phyloP scores from a whole-genome alignment of 1,139 yeast species.

The Zygoascus meyerae region DNA sequence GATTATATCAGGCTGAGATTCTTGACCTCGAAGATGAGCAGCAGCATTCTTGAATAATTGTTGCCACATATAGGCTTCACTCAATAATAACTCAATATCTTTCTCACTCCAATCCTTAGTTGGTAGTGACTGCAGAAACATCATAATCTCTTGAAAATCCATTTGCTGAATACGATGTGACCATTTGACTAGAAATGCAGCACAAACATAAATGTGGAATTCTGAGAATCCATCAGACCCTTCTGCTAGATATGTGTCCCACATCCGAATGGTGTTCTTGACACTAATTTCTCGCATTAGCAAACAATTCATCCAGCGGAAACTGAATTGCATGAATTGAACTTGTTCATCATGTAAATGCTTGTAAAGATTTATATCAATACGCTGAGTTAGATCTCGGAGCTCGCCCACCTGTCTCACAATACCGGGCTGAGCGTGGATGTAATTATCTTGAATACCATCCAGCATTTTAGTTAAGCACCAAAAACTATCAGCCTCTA shows the following conservation, averaged over 20 bases:
- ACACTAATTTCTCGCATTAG: slow-evolving; percentile 89
- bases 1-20: neutral
- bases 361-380: slow-evolving; percentile 63
- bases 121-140: slow-evolving; percentile 85
- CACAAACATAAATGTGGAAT: slow-evolving; percentile 95
- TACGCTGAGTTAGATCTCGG: slow-evolving; percentile 68
- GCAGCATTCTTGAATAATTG: slow-evolving; percentile 82
- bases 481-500: slow-evolving; percentile 98
- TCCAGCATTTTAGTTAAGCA: slow-evolving; percentile 85
- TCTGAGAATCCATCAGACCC: slow-evolving; percentile 83
- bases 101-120: slow-evolving; percentile 80
- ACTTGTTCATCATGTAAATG: slow-evolving; percentile 78
- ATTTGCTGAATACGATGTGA: slow-evolving; percentile 67
- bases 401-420: slow-evolving; percentile 82
- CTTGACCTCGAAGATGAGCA: slow-evolving; percentile 32
- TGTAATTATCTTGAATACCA: slow-evolving; percentile 92
- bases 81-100: slow-evolving; percentile 83
- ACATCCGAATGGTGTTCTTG: slow-evolving; percentile 79
- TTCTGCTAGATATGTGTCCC: slow-evolving; percentile 95
- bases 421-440: slow-evolving; percentile 97
- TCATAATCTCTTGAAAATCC: slow-evolving; percentile 92
- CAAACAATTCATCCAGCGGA: slow-evolving; percentile 98
- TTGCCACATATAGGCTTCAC: slow-evolving; percentile 98
- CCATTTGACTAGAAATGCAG: slow-evolving; percentile 92
- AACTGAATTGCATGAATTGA: slow-evolving; percentile 90